A percentile compares a stretch with the other conserved stretches of the same genome.
These are phyloP conservation scores for Cladosporium colombiae DNA, from an alignment of 2,329 filamentous ascomycete species.

Conservation along the genomic window DNA sequence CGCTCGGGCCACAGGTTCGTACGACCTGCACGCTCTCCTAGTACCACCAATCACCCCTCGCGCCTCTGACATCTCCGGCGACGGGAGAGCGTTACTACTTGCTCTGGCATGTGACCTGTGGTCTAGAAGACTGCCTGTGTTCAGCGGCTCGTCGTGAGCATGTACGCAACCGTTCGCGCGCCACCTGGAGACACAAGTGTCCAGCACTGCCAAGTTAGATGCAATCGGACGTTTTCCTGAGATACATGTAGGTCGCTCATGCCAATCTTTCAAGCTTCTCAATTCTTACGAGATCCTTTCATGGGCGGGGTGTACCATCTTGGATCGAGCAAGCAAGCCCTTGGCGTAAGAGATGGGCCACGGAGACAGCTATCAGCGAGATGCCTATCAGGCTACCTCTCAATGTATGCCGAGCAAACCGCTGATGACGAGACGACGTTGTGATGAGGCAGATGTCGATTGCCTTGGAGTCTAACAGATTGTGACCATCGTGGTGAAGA, in stretches of 20 bases:
- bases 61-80: constrained; percentile 9
- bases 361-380: not conserved
- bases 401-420: not conserved
- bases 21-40: not conserved
- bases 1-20: constrained; percentile 13
- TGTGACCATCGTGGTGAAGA: not conserved
- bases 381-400: not conserved
- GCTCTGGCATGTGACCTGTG: not conserved
- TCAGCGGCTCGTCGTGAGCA: not conserved
- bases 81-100: not conserved
- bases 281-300: not conserved
- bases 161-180: not conserved
- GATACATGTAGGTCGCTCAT: not conserved
- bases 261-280: not conserved
- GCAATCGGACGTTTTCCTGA: not conserved
- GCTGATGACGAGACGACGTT: no score
- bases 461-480: not conserved
- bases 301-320: not conserved
- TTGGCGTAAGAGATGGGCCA: not conserved
- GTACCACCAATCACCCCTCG: constrained; percentile 16
- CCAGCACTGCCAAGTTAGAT: not conserved
- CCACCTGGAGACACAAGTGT: not conserved
- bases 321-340: not conserved
- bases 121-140: not conserved
- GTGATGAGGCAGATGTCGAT: not conserved